Conservation (phyloP, 139 green algal species). For the Spirogloea muscicola region DNA sequence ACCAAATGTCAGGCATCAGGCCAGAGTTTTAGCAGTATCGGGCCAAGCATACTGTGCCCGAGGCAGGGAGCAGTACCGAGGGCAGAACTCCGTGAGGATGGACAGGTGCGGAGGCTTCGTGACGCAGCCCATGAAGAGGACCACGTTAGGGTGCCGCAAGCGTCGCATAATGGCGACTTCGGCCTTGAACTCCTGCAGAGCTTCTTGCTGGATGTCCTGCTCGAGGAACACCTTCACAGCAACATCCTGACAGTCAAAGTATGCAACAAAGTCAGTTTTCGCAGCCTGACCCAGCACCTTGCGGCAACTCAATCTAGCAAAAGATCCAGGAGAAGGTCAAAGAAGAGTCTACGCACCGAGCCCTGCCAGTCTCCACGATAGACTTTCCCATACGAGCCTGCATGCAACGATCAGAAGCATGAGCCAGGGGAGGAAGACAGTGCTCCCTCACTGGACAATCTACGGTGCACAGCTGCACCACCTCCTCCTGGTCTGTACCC, state of each 20-base stretch:
- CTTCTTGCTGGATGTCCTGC: constrained; percentile 29
- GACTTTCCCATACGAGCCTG: constrained; percentile 13
- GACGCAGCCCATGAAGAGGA: constrained; percentile 45
- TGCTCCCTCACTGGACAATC: not conserved
- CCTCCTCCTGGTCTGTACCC: no score
- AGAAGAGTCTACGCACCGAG: not conserved
- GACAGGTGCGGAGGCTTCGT: no score
- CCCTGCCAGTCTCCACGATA: constrained; percentile 9
- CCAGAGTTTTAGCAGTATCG: no score
- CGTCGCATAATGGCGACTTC: constrained; percentile 50
- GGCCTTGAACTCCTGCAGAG: constrained; percentile 15
- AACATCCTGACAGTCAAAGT: constrained; percentile 27
- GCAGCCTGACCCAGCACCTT: no score
- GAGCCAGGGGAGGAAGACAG: constrained; percentile 1
- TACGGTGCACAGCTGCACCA: no score
- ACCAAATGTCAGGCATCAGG: no score
- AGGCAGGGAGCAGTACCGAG: no score
- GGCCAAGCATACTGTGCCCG: no score
- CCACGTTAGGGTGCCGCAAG: constrained; percentile 49
- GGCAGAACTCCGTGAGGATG: no score
- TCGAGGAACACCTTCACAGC: constrained; percentile 47
- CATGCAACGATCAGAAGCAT: not conserved
- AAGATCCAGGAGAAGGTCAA: not conserved
- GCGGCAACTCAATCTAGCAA: not conserved
- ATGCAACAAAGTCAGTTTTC: no score